phyloP scores from a whole-genome alignment of 176 grass and related monocot genomes.

The Carex pumila region DNA sequence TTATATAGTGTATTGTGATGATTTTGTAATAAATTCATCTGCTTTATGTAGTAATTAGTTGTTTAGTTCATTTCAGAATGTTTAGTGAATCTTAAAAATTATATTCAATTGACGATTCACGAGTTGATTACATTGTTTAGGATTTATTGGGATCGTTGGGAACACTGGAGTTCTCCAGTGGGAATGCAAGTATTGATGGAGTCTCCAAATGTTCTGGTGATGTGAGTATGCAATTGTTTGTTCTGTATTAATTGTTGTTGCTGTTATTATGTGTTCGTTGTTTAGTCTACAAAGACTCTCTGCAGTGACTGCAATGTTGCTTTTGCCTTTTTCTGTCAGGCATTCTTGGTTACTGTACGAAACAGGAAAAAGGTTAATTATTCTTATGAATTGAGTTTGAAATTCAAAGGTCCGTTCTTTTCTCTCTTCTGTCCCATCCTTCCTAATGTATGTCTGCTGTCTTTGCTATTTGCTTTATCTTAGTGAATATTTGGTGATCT shows the following conservation, averaged over 20 bases:
- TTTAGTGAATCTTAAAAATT: not conserved
- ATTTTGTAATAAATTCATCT: not conserved
- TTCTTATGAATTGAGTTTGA: conserved; percentile 81
- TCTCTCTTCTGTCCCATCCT: not conserved
- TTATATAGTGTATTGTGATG: not conserved
- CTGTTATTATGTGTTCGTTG: not conserved
- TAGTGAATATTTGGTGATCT: not conserved
- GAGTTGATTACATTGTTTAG: conserved; percentile 17
- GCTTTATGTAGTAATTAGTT: not conserved
- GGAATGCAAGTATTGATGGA: conserved; percentile 74
- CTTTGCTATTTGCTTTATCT: not conserved
- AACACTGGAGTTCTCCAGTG: conserved; percentile 60
- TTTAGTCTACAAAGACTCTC: not conserved
- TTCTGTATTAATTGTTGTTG: not conserved
- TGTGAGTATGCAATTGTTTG: conserved; percentile 40
- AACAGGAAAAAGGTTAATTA: conserved; percentile 97
- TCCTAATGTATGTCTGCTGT: not conserved
- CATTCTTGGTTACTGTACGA: conserved; percentile 72
- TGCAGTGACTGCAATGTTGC: not conserved
- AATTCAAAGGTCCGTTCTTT: conserved; percentile 52
- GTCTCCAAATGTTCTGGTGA: conserved; percentile 88
- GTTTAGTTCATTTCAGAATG: not conserved
- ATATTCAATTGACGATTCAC: not conserved
- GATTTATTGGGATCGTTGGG: conserved; percentile 64
- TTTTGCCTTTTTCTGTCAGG: conserved; percentile 31